A percentile compares a stretch with the other conserved stretches of the same genome.
Evolutionary conservation across 2,329 filamentous ascomycete genomes (phyloP).

Genomic region (Colletotrichum eleusines): DNA sequence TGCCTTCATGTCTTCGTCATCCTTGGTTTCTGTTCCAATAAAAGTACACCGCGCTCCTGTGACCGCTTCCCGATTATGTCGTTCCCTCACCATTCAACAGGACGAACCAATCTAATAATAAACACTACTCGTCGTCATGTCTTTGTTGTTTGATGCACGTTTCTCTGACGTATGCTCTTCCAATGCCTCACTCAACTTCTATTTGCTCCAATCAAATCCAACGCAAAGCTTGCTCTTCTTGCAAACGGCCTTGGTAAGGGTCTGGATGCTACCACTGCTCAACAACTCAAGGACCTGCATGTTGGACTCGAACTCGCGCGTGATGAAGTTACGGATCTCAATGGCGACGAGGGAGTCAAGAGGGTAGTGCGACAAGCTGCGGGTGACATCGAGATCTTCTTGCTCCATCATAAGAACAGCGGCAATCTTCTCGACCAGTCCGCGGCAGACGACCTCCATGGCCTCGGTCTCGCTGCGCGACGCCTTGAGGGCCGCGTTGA

Average conservation of each 20-base stretch:
- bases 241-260: conserved; percentile 60
- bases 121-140: conserved; percentile 14
- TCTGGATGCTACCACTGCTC: conserved; percentile 63
- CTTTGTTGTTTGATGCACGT: conserved; percentile 12
- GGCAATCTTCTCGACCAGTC: conserved; percentile 61
- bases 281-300: conserved; percentile 68
- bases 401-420: conserved; percentile 62
- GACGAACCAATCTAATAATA: conserved; percentile 18
- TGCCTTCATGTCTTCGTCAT: neutral
- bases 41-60: neutral
- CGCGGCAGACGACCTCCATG: conserved; percentile 57
- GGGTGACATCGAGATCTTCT: conserved; percentile 62
- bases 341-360: conserved; percentile 64
- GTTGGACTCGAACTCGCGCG: conserved; percentile 62
- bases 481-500: conserved; percentile 58
- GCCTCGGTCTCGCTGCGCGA: conserved; percentile 59
- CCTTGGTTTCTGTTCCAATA: neutral
- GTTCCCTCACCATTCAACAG: neutral
- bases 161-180: neutral
- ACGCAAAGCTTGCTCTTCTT: conserved; percentile 57
- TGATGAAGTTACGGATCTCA: conserved; percentile 64
- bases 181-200: neutral
- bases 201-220: conserved; percentile 40
- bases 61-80: conserved; percentile 5
- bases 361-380: conserved; percentile 54